Base-by-base conservation (phyloP, 1,284 basidiomycete genomes). In the Cutaneotrichosporon sp. region DNA sequence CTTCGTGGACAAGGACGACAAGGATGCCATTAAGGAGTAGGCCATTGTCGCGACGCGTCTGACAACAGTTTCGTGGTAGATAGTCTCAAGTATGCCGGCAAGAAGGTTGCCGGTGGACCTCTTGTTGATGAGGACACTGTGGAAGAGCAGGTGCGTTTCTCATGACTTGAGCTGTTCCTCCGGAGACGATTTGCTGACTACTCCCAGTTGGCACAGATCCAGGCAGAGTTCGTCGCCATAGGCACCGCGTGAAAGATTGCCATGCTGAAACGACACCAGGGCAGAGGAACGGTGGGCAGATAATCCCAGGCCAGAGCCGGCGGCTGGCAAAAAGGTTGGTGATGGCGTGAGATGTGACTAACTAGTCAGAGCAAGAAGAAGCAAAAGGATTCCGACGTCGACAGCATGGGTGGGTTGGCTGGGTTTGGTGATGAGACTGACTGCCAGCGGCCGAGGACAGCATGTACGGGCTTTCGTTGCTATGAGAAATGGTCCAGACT, bases 1-100 rank as follows among this genome's bases (percentile, higher is more conserved):
- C 67, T 96, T 89, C 75, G 90, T 97, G 52, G 91, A 94, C 71
- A 97, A 97, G 78, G 92, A 94, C 63, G 90, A 93, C 72, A 84
- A 82, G 38, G 87, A 92, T 76, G 88, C 92, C 4, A 92, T 97
- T 67, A 83, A 85, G 57, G 81, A 79, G 91, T 93, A 59, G 62
- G 57, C 29, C 47, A 1, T 7, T 7, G 22, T 16, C 14, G 10
- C 26, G 16, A 4, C 7, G 10, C 12, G 16, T 5, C 49, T 52
- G 17, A 54, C 38, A 51, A 10, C 41, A 91, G 88, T 51, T 89
- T 90, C 73, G 86, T 91, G 1, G 71, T 70, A 22, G 76, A 77
- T 37, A 81, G 83, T 2, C 67, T 90, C 54, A 84, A 82, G 62
- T 67, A 74, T 5, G 77, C 89, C 37, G 81, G 68, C 6, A 61